Percentiles rank a stretch among this genome's conserved stretches.
phyloP scores from a whole-genome alignment of 2,329 filamentous ascomycete species.

The Nakataea oryzae region DNA sequence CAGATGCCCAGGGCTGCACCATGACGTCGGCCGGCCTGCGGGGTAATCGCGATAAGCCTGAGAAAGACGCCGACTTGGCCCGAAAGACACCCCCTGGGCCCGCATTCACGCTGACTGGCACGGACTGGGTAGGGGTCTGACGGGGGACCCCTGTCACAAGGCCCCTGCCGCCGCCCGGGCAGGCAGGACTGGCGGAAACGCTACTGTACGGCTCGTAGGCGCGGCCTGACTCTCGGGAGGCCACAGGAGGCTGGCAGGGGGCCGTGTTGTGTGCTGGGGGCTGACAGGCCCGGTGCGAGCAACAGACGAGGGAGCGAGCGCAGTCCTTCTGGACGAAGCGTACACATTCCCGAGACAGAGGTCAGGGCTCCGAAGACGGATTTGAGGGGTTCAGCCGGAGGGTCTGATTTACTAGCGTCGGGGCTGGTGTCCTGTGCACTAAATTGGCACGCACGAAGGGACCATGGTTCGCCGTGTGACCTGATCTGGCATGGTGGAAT shows the following conservation, averaged over 20 bases:
- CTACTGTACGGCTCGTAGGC: too few species aligned
- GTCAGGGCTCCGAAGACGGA: background rate
- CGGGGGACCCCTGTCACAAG: background rate
- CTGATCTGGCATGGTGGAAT: background rate
- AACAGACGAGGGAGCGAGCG: too few species aligned
- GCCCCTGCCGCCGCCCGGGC: background rate
- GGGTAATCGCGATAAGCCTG: constrained; percentile 12
- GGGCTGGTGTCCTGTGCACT: background rate
- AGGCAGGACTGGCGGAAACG: too few species aligned
- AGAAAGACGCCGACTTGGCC: constrained; percentile 4
- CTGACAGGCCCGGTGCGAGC: background rate
- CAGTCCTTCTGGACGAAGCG: background rate
- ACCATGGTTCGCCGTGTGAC: background rate
- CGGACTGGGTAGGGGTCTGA: too few species aligned
- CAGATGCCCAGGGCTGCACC: background rate
- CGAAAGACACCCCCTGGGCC: background rate
- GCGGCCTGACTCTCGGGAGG: background rate
- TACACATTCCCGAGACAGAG: background rate
- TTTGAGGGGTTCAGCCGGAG: background rate
- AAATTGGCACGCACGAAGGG: background rate
- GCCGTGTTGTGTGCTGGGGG: too few species aligned
- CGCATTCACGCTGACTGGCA: background rate
- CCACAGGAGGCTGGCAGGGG: too few species aligned
- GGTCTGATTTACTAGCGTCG: background rate
- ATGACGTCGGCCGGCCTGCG: constrained; percentile 7